A percentile compares a stretch with the other conserved stretches of the same genome.
phyloP scores from a whole-genome alignment of 2,329 filamentous ascomycete species.

The Penicillium palitans region DNA sequence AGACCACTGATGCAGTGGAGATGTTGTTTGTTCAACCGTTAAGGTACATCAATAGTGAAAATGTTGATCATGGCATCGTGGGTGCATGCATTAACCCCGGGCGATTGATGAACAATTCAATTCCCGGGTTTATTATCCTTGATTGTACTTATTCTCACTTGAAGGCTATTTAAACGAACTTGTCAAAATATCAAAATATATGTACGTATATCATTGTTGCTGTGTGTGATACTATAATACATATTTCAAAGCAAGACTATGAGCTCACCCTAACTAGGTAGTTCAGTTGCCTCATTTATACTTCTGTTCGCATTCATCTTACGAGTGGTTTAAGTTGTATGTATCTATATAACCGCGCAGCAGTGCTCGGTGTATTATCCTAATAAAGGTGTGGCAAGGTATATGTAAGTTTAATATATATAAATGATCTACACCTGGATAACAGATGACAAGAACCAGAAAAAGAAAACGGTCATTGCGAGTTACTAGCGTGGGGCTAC shows the following conservation, averaged over 20 bases:
- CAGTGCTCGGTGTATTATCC: neutral
- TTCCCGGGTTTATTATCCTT: neutral
- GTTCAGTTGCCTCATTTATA: too few species aligned
- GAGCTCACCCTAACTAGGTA: neutral
- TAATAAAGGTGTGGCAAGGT: neutral
- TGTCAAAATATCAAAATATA: neutral
- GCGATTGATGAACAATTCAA: neutral
- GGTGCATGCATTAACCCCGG: neutral
- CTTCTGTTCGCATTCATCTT: neutral
- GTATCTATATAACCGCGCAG: neutral
- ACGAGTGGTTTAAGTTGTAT: neutral
- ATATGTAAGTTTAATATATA: neutral
- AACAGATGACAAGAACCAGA: neutral
- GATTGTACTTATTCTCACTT: neutral
- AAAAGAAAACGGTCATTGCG: neutral
- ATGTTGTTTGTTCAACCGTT: neutral
- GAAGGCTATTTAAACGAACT: neutral
- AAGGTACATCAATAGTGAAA: neutral
- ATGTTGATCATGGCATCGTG: too few species aligned
- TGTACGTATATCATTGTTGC: neutral
- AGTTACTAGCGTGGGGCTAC: neutral
- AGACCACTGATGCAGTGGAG: slow-evolving; percentile 2
- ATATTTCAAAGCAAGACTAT: neutral
- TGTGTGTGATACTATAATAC: neutral
- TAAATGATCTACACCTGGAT: neutral